Percentiles rank a stretch among this genome's conserved stretches.
Conservation (phyloP, 192 early-diverging fungal genomes). For the Podochytrium sp. region DNA sequence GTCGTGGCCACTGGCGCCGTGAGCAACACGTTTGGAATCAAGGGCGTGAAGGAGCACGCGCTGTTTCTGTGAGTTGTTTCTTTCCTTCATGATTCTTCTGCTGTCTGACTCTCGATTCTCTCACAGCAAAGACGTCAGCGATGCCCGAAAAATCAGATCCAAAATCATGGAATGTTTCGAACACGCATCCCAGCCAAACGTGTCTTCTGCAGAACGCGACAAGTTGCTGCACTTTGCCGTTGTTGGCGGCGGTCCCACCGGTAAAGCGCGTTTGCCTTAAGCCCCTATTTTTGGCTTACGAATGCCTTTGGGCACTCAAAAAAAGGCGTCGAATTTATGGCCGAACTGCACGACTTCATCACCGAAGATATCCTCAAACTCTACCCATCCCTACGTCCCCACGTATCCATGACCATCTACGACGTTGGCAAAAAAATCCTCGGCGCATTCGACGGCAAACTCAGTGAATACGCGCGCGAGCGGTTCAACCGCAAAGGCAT, state of each 20-base stretch:
- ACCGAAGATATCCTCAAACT: slow-evolving; percentile 76
- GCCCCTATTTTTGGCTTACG: not conserved
- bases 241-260: slow-evolving; percentile 88
- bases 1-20: slow-evolving; percentile 82
- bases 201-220: slow-evolving; percentile 42
- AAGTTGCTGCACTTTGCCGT: slow-evolving; percentile 79
- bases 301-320: not conserved
- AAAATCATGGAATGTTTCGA: slow-evolving; percentile 74
- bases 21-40: slow-evolving; percentile 83
- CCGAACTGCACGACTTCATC: slow-evolving; percentile 83
- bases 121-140: slow-evolving; percentile 71
- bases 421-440: slow-evolving; percentile 84
- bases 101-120: not conserved
- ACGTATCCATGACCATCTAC: slow-evolving; percentile 64
- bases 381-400: slow-evolving; percentile 67
- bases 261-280: slow-evolving; percentile 75
- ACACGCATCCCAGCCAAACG: slow-evolving; percentile 68
- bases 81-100: not conserved
- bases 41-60: slow-evolving; percentile 82
- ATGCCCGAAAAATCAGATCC: slow-evolving; percentile 82
- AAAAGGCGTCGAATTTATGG: slow-evolving; percentile 16
- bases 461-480: slow-evolving; percentile 73
- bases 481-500: slow-evolving; percentile 80
- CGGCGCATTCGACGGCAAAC: slow-evolving; percentile 74
- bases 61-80: slow-evolving; percentile 60